Evolutionary conservation across 805 yeast genomes (phyloP), one percentile per base, ranked within the genome.

Genomic region (Suhomyces sp.): DNA sequence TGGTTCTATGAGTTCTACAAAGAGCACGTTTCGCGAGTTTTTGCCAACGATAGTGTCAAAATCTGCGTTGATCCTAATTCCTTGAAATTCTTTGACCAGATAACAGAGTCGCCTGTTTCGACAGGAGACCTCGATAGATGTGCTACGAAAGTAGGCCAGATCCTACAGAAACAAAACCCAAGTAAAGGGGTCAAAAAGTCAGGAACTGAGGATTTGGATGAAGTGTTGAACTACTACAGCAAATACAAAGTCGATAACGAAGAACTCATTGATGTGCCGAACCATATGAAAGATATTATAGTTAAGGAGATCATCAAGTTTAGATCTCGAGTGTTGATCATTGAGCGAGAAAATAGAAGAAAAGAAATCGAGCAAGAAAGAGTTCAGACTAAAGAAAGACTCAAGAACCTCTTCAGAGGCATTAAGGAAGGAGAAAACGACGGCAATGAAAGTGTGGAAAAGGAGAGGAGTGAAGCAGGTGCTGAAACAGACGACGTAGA

Each of bases 211-310:
- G 73, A 68, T 53, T 56, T 71, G 50, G 72, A 67, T 46, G 64
- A 69, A 52, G 74, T 69, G 12, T 60, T 69, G 57, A 61, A 66
- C 27, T 68, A 69, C 58, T 71, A 68, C 55, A 62, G 59, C 45
- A 61, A 61, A 29, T 84, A 85, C 60, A 73, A 76, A 49, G 79
- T 85, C 29, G 86, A 85, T 60, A 72, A 76, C n/a, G 67, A 71
- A 44, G 88, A 84, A 58, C 62, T 85, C 49, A 67, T 74, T 12
- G 88, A 82, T 56, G 78, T 84, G 3, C 87, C 89, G 2, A 64
- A 67, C 21, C 78, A 79, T 22, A 69, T 80, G 71, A 64, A 78
- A 44, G 84, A 82, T 19, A 69, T 68, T n/a, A 79, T 84, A 35
- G 77, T 73, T 17, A 73, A 74, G 50, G 82, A 80, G 52, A 77